Percentiles rank a stretch among this genome's conserved stretches.
Conservation (phyloP, 768 basidiomycete genomes). For the Calocybe indica region DNA sequence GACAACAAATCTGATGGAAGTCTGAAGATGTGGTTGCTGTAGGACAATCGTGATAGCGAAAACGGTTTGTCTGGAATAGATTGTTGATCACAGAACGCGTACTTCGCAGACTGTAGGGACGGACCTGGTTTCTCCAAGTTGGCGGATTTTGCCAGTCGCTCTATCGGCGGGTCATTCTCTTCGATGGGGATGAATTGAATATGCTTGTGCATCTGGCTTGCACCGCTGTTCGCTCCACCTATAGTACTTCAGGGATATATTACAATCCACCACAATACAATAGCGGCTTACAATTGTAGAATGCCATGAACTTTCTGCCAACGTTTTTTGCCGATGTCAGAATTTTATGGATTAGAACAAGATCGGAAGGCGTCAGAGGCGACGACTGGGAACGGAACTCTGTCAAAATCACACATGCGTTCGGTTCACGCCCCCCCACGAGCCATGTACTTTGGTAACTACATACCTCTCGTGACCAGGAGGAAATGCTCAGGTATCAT, state of each 20-base stretch:
- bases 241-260: neutral
- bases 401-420: conserved; percentile 17
- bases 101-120: conserved; percentile 5
- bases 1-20: conserved; percentile 38
- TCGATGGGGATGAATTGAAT: conserved; percentile 76
- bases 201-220: conserved; percentile 89
- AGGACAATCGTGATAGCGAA: conserved; percentile 58
- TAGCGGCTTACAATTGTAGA: conserved; percentile 76
- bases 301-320: conserved; percentile 64
- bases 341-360: conserved; percentile 72
- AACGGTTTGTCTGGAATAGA: conserved; percentile 61
- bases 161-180: conserved; percentile 69
- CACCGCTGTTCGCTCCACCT: conserved; percentile 79
- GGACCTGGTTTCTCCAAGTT: conserved; percentile 55
- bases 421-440: neutral
- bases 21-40: conserved; percentile 76
- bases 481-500: conserved; percentile 83
- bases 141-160: conserved; percentile 54
- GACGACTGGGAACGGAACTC: conserved; percentile 75
- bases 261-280: neutral
- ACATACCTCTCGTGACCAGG: conserved; percentile 76
- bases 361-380: conserved; percentile 73
- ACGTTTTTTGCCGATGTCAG: conserved; percentile 61
- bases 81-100: neutral
- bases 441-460: neutral